These are phyloP conservation scores for Zasmidium citrigriseum DNA, from an alignment of 2,329 filamentous ascomycete genomes.

Conservation along the genomic window DNA sequence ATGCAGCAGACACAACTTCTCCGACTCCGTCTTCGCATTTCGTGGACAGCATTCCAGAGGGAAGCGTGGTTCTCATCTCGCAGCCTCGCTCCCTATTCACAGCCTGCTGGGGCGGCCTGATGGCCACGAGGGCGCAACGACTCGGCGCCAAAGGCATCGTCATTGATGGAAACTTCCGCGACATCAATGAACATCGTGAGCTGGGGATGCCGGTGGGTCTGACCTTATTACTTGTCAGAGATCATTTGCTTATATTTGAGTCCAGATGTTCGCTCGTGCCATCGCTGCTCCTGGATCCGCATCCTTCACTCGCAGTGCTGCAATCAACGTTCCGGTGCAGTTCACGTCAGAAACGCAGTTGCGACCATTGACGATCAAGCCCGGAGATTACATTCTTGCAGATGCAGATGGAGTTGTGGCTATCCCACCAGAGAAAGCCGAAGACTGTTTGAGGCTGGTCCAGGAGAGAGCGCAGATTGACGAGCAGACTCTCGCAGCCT, in stretches of 20 bases:
- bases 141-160: slow-evolving; percentile 40
- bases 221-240: background rate
- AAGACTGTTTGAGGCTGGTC: slow-evolving; percentile 36
- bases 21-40: slow-evolving; percentile 38
- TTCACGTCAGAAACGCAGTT: slow-evolving; percentile 28
- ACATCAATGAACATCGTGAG: slow-evolving; percentile 1
- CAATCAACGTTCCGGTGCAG: slow-evolving; percentile 37
- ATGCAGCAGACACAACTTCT: slow-evolving; percentile 32
- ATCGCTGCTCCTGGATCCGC: slow-evolving; percentile 37
- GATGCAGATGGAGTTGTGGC: slow-evolving; percentile 37
- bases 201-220: slow-evolving; percentile 11
- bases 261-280: slow-evolving; percentile 36
- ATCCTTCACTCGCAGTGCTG: slow-evolving; percentile 38
- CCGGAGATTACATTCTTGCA: slow-evolving; percentile 39
- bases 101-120: slow-evolving; percentile 43
- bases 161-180: slow-evolving; percentile 40
- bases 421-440: slow-evolving; percentile 23
- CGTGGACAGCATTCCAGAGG: slow-evolving; percentile 38
- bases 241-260: no score
- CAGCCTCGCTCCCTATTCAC: slow-evolving; percentile 37
- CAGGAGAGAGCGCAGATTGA: slow-evolving; percentile 38
- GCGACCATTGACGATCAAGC: slow-evolving; percentile 24
- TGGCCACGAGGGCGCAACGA: slow-evolving; percentile 30
- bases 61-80: slow-evolving; percentile 40
- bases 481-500: slow-evolving; percentile 35